Base-by-base conservation (phyloP, 108 stramenopile species). In the Nitzschia sp. region DNA sequence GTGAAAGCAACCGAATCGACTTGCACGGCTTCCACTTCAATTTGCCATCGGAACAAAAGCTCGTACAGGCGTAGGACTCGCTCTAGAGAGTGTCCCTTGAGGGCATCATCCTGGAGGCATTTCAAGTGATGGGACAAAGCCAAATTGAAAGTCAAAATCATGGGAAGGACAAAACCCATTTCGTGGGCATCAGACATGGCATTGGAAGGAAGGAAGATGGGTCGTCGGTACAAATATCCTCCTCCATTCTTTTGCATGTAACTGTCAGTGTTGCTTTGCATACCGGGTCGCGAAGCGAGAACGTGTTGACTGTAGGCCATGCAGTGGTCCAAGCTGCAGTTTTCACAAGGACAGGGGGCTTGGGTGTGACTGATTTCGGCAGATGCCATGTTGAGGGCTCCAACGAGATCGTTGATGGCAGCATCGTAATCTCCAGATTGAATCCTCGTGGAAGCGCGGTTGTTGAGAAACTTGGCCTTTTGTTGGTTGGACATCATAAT, bases 131-230 rank as follows among this genome's bases (percentile, higher is more conserved):
- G 72, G 7, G 72, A 37, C 20, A 73, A 22, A 11, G 72, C 72
- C 20, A 73, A 53, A 51, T 73, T 73, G 25, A 73, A 73, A 3
- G 65, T 66, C n/a, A 73, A n/a, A 26, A 73, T 64, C 7, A 64
- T 25, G 14, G 57, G 65, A 9, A 73, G 51, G 8, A 65, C 43
- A 17, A 43, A 20, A 15, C 72, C 72, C 72, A 73, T 73, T 40
- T 56, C 48, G 63, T 73, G 72, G 20, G 58, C 65, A 25, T 37
- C 51, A 6, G 22, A 26, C 20, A 29, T 50, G 26, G 53, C 17
- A 41, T 55, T 56, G 5, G 73, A 53, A 15, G 60, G 14, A n/a
- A 64, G 55, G 9, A 53, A 57, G 41, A 73, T 73, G 21, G 72
- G 72, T 22, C 37, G 51, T 46, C 56, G 64, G 57, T 73, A 73